Base-by-base conservation (phyloP, 169 alveolate genomes). In the Eimeria praecox region DNA sequence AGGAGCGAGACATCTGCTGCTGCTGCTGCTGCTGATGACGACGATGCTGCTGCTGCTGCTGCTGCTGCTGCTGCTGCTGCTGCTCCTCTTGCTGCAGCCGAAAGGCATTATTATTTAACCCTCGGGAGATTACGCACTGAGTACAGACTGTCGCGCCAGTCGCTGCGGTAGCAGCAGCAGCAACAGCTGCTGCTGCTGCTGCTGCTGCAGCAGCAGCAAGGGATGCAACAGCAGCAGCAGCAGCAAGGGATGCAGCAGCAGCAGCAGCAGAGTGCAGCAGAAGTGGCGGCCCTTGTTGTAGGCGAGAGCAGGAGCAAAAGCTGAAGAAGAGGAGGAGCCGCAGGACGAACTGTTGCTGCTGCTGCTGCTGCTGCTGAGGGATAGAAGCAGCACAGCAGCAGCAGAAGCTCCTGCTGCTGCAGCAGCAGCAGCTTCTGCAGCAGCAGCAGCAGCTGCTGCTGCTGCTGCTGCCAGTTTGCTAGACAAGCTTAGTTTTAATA, bases 51-150 rank as follows among this genome's bases (percentile, higher is more conserved):
- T 30, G 90, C 64, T 35, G 90, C 64, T 46, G 90, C 69, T 73
- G 88, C 88, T 78, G 90, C 90, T 46, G 90, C 52, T 33, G 62
- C 80, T 30, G 90, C 64, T 35, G 90, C 64, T 46, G 90, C 69
- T 82, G 90, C 90, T 24, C 69, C 90, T 49, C 90, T 82, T 46
- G 90, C 90, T 82, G 90, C 90, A 46, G 90, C 56, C 3, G 62
- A 82, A 71, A 42, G 90, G 27, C 90, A 62, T 44, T 82, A 35
- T 27, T 82, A 82, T 42, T 46, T 42, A 42, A 82, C 90, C 9
- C 90, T 82, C 0, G 90, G 56, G 20, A 42, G 44, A 27, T 71
- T 82, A 9, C 90, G 90, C 8, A 46, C 69, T 24, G 73, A 82
- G 71, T 82, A 82, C 44, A 69, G 90, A 4, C 90, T 82, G 12